These are phyloP conservation scores for Globisporangium middletonii DNA, from an alignment of 352 stramenopile species.

Conservation along the genomic window DNA sequence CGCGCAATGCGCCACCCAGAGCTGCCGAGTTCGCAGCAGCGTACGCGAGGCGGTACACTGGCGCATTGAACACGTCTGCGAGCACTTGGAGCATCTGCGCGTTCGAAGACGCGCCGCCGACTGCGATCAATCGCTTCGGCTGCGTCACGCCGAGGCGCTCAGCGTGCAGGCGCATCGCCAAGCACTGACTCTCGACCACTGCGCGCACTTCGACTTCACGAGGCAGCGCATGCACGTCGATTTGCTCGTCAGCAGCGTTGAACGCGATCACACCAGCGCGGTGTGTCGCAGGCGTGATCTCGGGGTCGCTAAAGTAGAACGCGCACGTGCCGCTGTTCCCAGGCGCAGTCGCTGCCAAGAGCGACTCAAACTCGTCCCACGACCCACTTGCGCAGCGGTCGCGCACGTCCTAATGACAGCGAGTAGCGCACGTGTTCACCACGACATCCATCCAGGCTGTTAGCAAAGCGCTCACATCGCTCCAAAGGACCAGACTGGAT, in stretches of 20 bases:
- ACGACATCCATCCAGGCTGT: not conserved
- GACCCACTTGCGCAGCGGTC: conserved; percentile 30
- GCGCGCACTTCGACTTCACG: conserved; percentile 41
- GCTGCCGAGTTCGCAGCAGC: conserved; percentile 39
- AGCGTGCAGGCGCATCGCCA: conserved; percentile 49
- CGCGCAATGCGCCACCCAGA: conserved; percentile 42
- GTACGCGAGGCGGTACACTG: conserved; percentile 36
- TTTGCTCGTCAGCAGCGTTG: conserved; percentile 16
- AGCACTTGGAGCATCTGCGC: conserved; percentile 49
- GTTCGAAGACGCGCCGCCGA: conserved; percentile 56
- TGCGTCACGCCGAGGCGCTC: conserved; percentile 47
- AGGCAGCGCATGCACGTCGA: conserved; percentile 13
- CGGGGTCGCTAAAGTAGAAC: conserved; percentile 60
- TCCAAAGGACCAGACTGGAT: not conserved
- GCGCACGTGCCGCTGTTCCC: conserved; percentile 42
- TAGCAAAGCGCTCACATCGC: too few relatives aligned
- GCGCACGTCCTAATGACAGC: conserved; percentile 25
- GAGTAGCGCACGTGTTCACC: too few relatives aligned
- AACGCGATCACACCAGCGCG: conserved; percentile 45
- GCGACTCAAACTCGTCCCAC: conserved; percentile 51
- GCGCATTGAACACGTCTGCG: conserved; percentile 50
- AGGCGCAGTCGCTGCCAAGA: conserved; percentile 29
- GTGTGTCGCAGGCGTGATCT: conserved; percentile 56
- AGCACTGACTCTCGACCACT: conserved; percentile 61
- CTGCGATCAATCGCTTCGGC: conserved; percentile 49